Evolutionary conservation across 2,329 filamentous ascomycete species (phyloP).

Genomic region (Pseudogymnoascus destructans): DNA sequence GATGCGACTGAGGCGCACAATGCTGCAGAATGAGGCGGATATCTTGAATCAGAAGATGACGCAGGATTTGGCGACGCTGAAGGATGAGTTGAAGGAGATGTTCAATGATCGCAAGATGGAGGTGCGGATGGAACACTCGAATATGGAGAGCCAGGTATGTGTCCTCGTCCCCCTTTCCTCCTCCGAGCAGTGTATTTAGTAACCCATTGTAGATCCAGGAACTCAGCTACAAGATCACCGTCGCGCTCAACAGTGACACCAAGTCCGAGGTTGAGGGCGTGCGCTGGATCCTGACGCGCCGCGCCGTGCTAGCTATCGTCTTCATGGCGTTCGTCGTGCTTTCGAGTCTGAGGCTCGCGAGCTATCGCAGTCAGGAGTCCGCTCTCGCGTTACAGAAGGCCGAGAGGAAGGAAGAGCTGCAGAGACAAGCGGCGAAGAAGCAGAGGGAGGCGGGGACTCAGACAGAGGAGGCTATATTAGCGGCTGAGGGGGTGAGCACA

Average conservation of each 20-base stretch:
- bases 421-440: constrained; percentile 39
- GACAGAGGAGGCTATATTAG: constrained; percentile 1
- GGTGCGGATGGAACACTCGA: constrained; percentile 75
- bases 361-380: constrained; percentile 32
- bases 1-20: constrained; percentile 68
- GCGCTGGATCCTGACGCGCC: constrained; percentile 66
- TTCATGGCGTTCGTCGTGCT: constrained; percentile 52
- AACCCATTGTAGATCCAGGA: constrained; percentile 57
- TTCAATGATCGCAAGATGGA: constrained; percentile 94
- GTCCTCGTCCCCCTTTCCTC: neutral
- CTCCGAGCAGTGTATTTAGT: constrained; percentile 9
- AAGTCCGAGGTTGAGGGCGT: constrained; percentile 86
- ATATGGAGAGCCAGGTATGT: constrained; percentile 64
- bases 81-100: constrained; percentile 86
- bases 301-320: constrained; percentile 50
- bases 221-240: constrained; percentile 92
- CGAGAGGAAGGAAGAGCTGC: constrained; percentile 15
- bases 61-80: constrained; percentile 69
- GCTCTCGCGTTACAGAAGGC: constrained; percentile 20
- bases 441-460: constrained; percentile 1
- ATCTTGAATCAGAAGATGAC: constrained; percentile 73
- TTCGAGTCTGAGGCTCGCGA: constrained; percentile 45
- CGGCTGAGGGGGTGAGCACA: constrained; percentile 3
- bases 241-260: constrained; percentile 75
- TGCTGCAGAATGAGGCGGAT: constrained; percentile 90